A percentile compares a stretch with the other conserved stretches of the same genome.
Evolutionary conservation across 129 eudicot genomes (phyloP).

Genomic region (Lactuca saligna): DNA sequence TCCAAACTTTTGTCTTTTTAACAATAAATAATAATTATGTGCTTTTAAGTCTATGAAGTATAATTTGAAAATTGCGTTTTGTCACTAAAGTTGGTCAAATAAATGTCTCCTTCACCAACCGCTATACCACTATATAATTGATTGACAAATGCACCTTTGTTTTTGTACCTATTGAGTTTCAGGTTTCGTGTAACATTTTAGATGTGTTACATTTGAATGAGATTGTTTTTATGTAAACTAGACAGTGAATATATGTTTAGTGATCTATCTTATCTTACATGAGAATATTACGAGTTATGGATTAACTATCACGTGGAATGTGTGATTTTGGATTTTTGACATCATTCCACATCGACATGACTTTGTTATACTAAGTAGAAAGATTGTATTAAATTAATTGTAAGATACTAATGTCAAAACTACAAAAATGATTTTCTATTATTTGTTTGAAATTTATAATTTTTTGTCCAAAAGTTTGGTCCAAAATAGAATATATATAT

Average conservation of each 20-base stretch:
- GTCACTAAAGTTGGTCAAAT: constrained; percentile 11
- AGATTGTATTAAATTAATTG: too few species aligned
- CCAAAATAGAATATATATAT: too few species aligned
- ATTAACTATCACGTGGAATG: neutral
- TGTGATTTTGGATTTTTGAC: neutral
- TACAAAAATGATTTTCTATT: too few species aligned
- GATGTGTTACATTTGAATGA: neutral
- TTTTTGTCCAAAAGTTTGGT: too few species aligned
- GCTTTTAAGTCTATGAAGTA: neutral
- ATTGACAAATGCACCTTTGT: neutral
- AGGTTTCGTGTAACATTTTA: neutral
- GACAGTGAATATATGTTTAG: neutral
- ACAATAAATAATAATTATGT: neutral
- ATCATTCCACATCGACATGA: neutral
- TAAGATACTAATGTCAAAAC: too few species aligned
- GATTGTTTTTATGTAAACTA: too few species aligned
- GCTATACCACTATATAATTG: neutral
- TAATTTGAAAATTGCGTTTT: constrained; percentile 3
- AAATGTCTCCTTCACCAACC: constrained; percentile 18
- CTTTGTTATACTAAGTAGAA: too few species aligned
- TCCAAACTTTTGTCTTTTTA: neutral
- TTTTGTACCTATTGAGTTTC: neutral
- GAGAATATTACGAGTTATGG: neutral
- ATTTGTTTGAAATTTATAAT: too few species aligned
- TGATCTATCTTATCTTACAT: too few species aligned